phyloP scores from a whole-genome alignment of 768 basidiomycete species.

The Kwoniella bestiolae region DNA sequence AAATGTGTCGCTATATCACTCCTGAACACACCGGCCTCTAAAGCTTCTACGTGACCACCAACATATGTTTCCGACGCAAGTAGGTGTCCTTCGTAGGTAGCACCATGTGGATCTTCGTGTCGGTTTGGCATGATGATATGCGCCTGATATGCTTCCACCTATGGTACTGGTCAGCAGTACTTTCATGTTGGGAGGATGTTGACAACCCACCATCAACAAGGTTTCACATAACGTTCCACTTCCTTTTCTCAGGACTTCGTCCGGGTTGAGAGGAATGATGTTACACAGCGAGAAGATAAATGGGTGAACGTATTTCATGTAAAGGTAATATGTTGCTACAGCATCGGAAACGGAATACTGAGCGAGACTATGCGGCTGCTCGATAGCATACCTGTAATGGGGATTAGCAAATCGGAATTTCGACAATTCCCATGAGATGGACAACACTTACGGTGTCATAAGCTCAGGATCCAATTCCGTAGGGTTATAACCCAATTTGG shows the following conservation, averaged over 20 bases:
- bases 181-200: neutral
- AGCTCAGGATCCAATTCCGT: slow-evolving; percentile 97
- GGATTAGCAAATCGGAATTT: neutral
- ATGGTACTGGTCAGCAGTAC: neutral
- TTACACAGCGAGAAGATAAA: slow-evolving; percentile 99
- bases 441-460: slow-evolving; percentile 89
- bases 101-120: slow-evolving; percentile 88
- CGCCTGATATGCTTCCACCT: slow-evolving; percentile 95
- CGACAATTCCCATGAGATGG: too few relatives aligned
- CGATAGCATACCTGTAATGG: slow-evolving; percentile 83
- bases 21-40: slow-evolving; percentile 97
- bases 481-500: slow-evolving; percentile 94
- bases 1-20: slow-evolving; percentile 95
- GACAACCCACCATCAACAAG: slow-evolving; percentile 79
- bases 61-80: slow-evolving; percentile 97
- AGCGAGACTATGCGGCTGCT: slow-evolving; percentile 90
- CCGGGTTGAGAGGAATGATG: slow-evolving; percentile 95
- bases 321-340: slow-evolving; percentile 98
- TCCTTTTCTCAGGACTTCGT: slow-evolving; percentile 94
- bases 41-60: slow-evolving; percentile 96
- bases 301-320: slow-evolving; percentile 99
- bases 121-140: slow-evolving; percentile 97
- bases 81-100: slow-evolving; percentile 95
- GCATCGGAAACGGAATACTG: slow-evolving; percentile 99
- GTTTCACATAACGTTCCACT: slow-evolving; percentile 97